A percentile compares a stretch with the other conserved stretches of the same genome.
Conservation (phyloP, 176 grass and related monocot species). For the Puya raimondii region DNA sequence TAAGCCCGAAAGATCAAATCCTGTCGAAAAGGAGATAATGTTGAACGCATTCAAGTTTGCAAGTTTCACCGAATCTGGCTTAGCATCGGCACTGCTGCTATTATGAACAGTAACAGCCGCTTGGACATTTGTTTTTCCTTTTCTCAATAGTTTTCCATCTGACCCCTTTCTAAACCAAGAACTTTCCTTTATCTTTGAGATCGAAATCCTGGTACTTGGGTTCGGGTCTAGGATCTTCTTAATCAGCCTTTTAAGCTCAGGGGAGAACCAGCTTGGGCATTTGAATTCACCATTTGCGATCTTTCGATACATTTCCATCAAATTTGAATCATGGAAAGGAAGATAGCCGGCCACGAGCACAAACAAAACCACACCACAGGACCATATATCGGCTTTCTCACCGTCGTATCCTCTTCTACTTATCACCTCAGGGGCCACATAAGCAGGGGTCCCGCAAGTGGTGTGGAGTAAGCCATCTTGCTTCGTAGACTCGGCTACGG, state of each 20-base stretch:
- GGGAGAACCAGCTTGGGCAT: conserved; percentile 61
- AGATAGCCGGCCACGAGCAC: conserved; percentile 62
- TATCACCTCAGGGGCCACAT: conserved; percentile 90
- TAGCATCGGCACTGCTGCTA: conserved; percentile 19
- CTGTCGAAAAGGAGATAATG: conserved; percentile 65
- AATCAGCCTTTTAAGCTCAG: conserved; percentile 48
- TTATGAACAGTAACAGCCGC: conserved; percentile 1
- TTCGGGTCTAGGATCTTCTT: conserved; percentile 68
- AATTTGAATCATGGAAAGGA: conserved; percentile 60
- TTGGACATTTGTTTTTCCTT: conserved; percentile 19
- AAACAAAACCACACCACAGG: conserved; percentile 77
- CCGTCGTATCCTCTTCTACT: conserved; percentile 61
- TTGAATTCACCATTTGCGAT: conserved; percentile 58
- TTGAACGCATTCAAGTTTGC: conserved; percentile 71
- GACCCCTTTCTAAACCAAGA: conserved; percentile 71
- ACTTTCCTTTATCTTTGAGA: conserved; percentile 61
- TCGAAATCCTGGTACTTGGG: conserved; percentile 51
- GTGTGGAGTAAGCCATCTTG: conserved; percentile 74
- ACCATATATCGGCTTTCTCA: conserved; percentile 79
- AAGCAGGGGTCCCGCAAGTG: conserved; percentile 70
- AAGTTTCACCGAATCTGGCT: conserved; percentile 25
- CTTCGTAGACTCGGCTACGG: conserved; percentile 41
- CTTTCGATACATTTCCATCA: conserved; percentile 76
- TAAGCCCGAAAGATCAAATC: conserved; percentile 61
- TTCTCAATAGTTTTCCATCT: conserved; percentile 18